Conservation (phyloP, 805 yeast genomes). For the Candida orba region DNA sequence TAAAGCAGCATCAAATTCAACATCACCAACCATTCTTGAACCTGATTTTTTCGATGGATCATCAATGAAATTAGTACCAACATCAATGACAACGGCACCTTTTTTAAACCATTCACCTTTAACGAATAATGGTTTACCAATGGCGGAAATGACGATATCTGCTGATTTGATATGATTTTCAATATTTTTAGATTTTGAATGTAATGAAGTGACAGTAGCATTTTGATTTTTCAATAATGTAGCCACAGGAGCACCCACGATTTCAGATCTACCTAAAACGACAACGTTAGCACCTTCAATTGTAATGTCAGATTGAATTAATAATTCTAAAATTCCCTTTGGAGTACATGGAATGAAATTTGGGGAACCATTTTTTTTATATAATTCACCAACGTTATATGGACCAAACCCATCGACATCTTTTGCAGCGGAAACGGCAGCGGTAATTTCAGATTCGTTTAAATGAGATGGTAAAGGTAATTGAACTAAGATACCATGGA, state of each 20-base stretch:
- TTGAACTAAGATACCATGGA: conserved; percentile 72
- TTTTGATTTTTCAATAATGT: conserved; percentile 60
- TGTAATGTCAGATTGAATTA: conserved; percentile 47
- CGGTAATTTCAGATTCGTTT: conserved; percentile 60
- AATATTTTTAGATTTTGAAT: conserved; percentile 52
- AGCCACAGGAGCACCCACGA: conserved; percentile 78
- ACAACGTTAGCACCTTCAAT: conserved; percentile 70
- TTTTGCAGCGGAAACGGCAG: conserved; percentile 56
- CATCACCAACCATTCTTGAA: conserved; percentile 70
- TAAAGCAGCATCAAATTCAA: conserved; percentile 51
- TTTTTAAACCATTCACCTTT: conserved; percentile 68
- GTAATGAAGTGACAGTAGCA: conserved; percentile 73
- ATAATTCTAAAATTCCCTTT: conserved; percentile 63
- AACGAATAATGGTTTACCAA: conserved; percentile 65
- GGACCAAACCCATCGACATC: conserved; percentile 85
- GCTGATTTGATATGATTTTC: conserved; percentile 50
- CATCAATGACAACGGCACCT: conserved; percentile 70
- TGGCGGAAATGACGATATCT: conserved; percentile 72
- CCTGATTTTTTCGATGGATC: conserved; percentile 66
- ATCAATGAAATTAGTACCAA: conserved; percentile 71
- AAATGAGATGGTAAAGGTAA: conserved; percentile 69
- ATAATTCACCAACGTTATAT: conserved; percentile 67
- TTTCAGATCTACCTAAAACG: conserved; percentile 78
- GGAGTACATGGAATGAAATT: conserved; percentile 78
- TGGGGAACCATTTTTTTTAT: conserved; percentile 68